phyloP scores from a whole-genome alignment of 2,329 filamentous ascomycete species.

The Colletotrichum sp. region DNA sequence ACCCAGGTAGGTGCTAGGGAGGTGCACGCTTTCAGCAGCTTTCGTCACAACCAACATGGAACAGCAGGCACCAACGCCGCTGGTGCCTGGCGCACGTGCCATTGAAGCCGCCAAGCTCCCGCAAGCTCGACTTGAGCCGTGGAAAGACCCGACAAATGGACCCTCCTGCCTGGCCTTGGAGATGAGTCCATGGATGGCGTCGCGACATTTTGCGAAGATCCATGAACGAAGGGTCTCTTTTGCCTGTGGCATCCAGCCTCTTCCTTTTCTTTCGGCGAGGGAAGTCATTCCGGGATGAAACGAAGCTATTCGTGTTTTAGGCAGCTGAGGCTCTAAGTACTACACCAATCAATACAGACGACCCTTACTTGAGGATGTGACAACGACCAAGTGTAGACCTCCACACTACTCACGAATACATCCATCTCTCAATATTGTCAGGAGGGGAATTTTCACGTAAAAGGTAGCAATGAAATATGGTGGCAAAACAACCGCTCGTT shows the following conservation, averaged over 20 bases:
- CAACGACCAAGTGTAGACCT: background rate
- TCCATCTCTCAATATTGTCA: background rate
- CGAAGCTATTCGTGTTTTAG: background rate
- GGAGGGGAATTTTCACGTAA: fast-evolving
- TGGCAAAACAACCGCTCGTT: background rate
- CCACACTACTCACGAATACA: background rate
- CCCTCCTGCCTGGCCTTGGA: background rate
- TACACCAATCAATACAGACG: background rate
- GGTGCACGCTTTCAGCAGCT: background rate
- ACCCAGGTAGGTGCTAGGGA: background rate
- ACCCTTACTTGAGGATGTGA: background rate
- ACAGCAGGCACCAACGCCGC: constrained; percentile 8
- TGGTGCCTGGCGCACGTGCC: constrained; percentile 23
- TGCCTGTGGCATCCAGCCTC: background rate
- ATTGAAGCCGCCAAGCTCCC: background rate
- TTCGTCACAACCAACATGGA: background rate
- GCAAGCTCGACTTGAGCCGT: constrained; percentile 15
- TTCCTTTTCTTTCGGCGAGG: background rate
- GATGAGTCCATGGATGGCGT: background rate
- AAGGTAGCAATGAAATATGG: background rate
- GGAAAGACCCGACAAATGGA: background rate
- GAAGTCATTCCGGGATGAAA: background rate
- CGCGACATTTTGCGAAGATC: background rate
- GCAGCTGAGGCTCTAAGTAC: background rate
- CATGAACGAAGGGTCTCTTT: background rate